phyloP scores from a whole-genome alignment of 1,284 basidiomycete species.

The Ceratobasidium theobromae region DNA sequence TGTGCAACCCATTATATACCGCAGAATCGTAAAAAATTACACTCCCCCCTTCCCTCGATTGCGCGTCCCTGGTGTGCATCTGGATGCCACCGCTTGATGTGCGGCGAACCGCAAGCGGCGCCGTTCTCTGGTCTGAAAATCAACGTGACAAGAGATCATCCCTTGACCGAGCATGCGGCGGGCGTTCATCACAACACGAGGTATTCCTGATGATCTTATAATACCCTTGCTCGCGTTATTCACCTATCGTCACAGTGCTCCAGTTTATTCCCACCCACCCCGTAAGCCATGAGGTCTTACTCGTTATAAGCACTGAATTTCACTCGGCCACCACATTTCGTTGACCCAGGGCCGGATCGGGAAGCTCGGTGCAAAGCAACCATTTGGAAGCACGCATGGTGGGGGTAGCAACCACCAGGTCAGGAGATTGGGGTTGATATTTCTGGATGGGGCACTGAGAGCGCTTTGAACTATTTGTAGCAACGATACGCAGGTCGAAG shows the following conservation, averaged over 20 bases:
- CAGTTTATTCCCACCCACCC: too few relatives aligned
- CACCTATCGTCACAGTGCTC: too few relatives aligned
- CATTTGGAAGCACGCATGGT: background rate
- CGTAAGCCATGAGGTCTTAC: too few relatives aligned
- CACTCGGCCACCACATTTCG: constrained; percentile 1
- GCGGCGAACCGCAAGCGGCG: background rate
- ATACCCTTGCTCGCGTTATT: too few relatives aligned
- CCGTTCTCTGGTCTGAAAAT: background rate
- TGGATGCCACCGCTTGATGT: constrained; percentile 15
- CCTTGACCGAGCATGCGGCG: too few relatives aligned
- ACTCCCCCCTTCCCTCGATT: background rate
- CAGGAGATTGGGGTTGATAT: background rate
- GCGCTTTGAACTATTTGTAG: background rate
- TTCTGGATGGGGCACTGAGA: background rate
- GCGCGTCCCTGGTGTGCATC: background rate
- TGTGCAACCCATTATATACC: background rate
- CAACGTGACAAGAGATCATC: background rate
- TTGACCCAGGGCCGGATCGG: constrained; percentile 4
- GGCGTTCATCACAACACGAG: constrained; percentile 10
- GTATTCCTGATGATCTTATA: too few relatives aligned
- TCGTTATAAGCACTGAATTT: too few relatives aligned
- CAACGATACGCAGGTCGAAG: background rate
- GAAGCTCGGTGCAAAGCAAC: background rate
- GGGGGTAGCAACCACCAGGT: constrained; percentile 7
- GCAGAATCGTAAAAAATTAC: background rate